Conservation (phyloP, 768 basidiomycete genomes). For the Serendipita vermifera region DNA sequence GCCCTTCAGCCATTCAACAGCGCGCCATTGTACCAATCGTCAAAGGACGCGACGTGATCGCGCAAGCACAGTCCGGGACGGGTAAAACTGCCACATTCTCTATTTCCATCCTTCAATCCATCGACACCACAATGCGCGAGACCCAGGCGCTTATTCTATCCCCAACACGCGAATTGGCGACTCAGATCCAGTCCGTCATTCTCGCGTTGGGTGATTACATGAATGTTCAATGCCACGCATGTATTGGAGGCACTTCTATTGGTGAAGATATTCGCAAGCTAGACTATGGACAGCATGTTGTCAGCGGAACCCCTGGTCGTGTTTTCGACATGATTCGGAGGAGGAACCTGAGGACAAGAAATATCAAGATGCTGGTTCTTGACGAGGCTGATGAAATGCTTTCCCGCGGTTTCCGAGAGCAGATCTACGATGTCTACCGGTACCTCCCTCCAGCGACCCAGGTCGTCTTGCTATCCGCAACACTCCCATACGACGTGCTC, state of each 20-base stretch:
- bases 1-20: constrained; percentile 97
- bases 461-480: constrained; percentile 92
- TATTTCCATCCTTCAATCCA: constrained; percentile 94
- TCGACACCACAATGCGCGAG: constrained; percentile 88
- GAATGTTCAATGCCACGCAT: constrained; percentile 98
- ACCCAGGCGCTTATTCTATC: constrained; percentile 94
- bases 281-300: constrained; percentile 94
- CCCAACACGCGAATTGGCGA: constrained; percentile 95
- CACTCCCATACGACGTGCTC: constrained; percentile 89
- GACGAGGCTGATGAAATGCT: constrained; percentile 94
- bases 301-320: constrained; percentile 93
- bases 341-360: constrained; percentile 80
- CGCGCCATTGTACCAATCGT: constrained; percentile 94
- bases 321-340: constrained; percentile 99
- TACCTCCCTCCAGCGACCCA: constrained; percentile 95
- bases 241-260: constrained; percentile 94
- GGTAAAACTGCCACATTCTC: constrained; percentile 99
- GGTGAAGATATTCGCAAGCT: constrained; percentile 96
- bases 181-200: constrained; percentile 97
- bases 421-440: constrained; percentile 97
- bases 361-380: constrained; percentile 94
- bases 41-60: constrained; percentile 94
- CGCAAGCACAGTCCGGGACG: constrained; percentile 97
- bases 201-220: constrained; percentile 96
- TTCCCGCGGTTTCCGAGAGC: constrained; percentile 98